Base-by-base conservation (phyloP, 257 asterid species). In the Prunella vulgaris region DNA sequence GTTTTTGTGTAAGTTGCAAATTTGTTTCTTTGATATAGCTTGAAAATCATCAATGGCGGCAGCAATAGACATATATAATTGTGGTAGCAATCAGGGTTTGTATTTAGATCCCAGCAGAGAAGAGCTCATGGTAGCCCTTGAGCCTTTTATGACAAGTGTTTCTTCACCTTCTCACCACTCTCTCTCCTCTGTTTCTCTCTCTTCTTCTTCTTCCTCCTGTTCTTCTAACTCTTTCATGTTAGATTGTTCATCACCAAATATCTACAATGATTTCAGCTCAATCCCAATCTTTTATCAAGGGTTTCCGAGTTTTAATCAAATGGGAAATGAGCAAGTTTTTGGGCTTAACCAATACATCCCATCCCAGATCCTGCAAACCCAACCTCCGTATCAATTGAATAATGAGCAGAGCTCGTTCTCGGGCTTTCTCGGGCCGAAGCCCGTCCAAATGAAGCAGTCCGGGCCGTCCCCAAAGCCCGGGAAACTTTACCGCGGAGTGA, bases 111-210 rank as follows among this genome's bases (percentile, higher is more conserved):
- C 96, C 17, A 77, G 78, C 33, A 79, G 79, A 8, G 96, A 86
- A 73, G 98, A 92, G 74, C 92, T 92, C 10, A 84, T 87, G 92
- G 76, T 85, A 79, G 96, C 98, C 68, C 94, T 92, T 68, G 76
- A 80, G 64, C 98, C 98, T 80, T 92, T 82, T 74, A 86, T 92
- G 92, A 87, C 83, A 75, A 81, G 76, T 72, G 82, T 77, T 79
- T 71, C 90, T 60, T 20, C 85, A 25, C 52, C 14, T 56, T 54
- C 73, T 35, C 40, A 13, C 56, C 4, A 22, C 84, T 52, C 69
- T 35, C 40, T 21, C 56, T 8, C 35, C 84, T 52, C 69, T 2
- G n/a, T 14, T 27, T 64, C 38, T 53, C 32, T 74, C 33, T 62
- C 67, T 10, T 42, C 73, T 48, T 14, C 76, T 53, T 22, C 76